A percentile compares a stretch with the other conserved stretches of the same genome.
Evolutionary conservation across 129 eudicot species (phyloP).

Genomic region (sunflower (Helianthus annuus)): HanXRQr2.0-SUNRISE NC_035441.2:150954599-150955098

Average conservation of each 20-base stretch:
- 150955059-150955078: conserved; percentile 62
- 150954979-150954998: conserved; percentile 66
- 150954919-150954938: not conserved
- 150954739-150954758: not conserved
- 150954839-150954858: conserved; percentile 73
- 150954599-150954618: conserved; percentile 22
- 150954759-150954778: not conserved
- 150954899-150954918: conserved; percentile 42
- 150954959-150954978: conserved; percentile 75
- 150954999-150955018: conserved; percentile 80
- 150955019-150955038: conserved; percentile 55
- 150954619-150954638: conserved; percentile 26
- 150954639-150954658: conserved; percentile 19
- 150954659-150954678: conserved; percentile 25
- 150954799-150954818: conserved; percentile 37
- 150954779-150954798: conserved; percentile 33
- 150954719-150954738: not conserved
- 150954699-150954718: conserved; percentile 30
- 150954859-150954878: conserved; percentile 65
- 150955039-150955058: conserved; percentile 73
- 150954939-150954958: not conserved
- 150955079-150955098: not conserved
- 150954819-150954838: conserved; percentile 52
- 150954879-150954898: conserved; percentile 80
- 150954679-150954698: conserved; percentile 45